Evolutionary conservation across 2,329 filamentous ascomycete genomes (phyloP), one percentile per base, ranked within the genome.

Genomic region (Stemphylium lycopersici): DNA sequence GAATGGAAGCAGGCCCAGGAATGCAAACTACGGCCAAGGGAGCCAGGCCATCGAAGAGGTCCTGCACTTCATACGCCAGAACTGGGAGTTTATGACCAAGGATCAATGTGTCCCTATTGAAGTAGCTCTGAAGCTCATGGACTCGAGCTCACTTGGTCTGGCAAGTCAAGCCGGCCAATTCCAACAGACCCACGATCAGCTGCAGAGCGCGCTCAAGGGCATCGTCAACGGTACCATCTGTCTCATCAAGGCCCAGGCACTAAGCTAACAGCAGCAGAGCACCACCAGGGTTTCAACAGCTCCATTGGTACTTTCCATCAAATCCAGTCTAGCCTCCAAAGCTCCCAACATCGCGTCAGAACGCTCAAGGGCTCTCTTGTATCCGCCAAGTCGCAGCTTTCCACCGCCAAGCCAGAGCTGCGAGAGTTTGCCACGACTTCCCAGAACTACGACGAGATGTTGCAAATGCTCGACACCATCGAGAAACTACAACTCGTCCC

Each of bases 241-340:
- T 12, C 22, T 10, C 13, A 12, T 13, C 31, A 4, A 22, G 15
- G 24, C 10, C 12, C 29, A 15, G 15, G 12, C 11, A 3, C 6
- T 13, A 34, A 58, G 53, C 36, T 47, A 47, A 22, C 10, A 5
- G 13, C 3, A 12, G 18, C 54, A 82, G 93, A 99, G 78, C 93
- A 99, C 72, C 93, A 99, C 71, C 95, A 99, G 76, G 96, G 95
- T 41, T 99, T 99, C 83, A 99, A 98, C 78, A 96, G 91, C 76
- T 97, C 93, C 45, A 98, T 99, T 60, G 95, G 93, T 75, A 98
- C 93, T 16, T 99, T 98, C 72, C 96, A 99, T 80, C 97, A 96
- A 77, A 99, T 99, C 58, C 95, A 99, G 75, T 87, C 88, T 47
- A 96, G 91, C 76, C 95, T 99, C 62, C 90, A 93, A 67, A 82